phyloP scores from a whole-genome alignment of 1,284 basidiomycete genomes.

The Cerioporus squamosus region DNA sequence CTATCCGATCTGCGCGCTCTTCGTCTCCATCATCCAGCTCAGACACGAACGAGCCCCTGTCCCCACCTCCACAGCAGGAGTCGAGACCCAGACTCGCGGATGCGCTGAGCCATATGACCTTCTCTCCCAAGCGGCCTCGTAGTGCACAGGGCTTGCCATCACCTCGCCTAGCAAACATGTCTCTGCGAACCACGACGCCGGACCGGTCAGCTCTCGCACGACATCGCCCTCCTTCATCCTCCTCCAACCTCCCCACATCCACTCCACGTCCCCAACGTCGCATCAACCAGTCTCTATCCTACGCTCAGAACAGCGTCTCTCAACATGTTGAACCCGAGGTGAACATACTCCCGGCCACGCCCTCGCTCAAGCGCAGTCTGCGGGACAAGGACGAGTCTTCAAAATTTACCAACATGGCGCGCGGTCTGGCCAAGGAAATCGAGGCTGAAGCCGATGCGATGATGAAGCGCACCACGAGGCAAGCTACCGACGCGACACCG shows the following conservation, averaged over 20 bases:
- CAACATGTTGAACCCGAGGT: conserved; percentile 48
- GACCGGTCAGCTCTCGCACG: conserved; percentile 17
- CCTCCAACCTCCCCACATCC: conserved; percentile 14
- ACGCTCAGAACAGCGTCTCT: conserved; percentile 31
- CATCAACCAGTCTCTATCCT: conserved; percentile 24
- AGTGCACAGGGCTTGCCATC: conserved; percentile 42
- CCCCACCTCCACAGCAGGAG: conserved; percentile 29
- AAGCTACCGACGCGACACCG: conserved; percentile 23
- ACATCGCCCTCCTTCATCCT: conserved; percentile 15
- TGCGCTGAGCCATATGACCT: conserved; percentile 63
- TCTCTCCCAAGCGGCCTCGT: conserved; percentile 73
- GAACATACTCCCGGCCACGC: conserved; percentile 60
- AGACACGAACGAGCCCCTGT: conserved; percentile 40
- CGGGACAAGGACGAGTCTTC: conserved; percentile 35
- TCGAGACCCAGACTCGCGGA: conserved; percentile 66
- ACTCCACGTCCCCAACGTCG: conserved; percentile 18
- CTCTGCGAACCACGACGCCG: conserved; percentile 20
- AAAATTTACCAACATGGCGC: conserved; percentile 61
- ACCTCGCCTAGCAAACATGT: conserved; percentile 14
- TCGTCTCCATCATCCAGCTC: conserved; percentile 51
- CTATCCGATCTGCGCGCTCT: conserved; percentile 46
- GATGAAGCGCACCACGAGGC: conserved; percentile 4
- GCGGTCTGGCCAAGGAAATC: conserved; percentile 57
- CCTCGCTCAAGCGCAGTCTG: conserved; percentile 34
- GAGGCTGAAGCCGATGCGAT: conserved; percentile 42